Evolutionary conservation across 2,329 filamentous ascomycete genomes (phyloP).

Genomic region (Blastomyces parvus): DNA sequence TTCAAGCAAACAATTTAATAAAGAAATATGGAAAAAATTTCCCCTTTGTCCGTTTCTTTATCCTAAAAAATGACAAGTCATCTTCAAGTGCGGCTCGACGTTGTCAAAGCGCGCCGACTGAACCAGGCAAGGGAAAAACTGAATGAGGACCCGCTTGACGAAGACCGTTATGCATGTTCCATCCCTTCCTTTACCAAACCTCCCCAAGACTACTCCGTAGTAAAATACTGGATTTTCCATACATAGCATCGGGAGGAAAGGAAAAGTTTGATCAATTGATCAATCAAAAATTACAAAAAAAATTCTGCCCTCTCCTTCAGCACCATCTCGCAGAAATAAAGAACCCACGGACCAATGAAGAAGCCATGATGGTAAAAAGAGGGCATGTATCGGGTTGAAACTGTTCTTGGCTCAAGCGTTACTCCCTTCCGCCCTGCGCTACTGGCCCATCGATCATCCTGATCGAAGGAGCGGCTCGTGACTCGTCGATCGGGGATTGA

Average conservation of each 20-base stretch:
- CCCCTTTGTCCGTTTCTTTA: not conserved
- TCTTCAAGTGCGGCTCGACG: not conserved
- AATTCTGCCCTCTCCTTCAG: not conserved
- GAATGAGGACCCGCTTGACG: not conserved
- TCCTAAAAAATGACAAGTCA: conserved; percentile 2
- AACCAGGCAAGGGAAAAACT: not conserved
- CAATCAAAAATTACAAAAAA: not conserved
- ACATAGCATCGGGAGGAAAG: too few relatives aligned
- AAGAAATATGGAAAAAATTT: not conserved
- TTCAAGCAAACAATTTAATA: not conserved
- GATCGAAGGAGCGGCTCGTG: not conserved
- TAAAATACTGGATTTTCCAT: not conserved
- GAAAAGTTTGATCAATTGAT: too few relatives aligned
- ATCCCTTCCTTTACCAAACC: not conserved
- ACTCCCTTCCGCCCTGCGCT: not conserved
- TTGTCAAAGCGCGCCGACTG: not conserved
- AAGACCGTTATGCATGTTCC: not conserved
- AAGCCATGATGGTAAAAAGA: not conserved
- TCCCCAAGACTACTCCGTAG: not conserved
- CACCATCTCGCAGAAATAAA: not conserved
- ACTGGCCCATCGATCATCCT: not conserved
- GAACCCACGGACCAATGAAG: not conserved
- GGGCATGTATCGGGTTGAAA: not conserved
- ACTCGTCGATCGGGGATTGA: not conserved
- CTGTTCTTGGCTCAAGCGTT: not conserved